Evolutionary conservation across 257 asterid species (phyloP).

Genomic region (Penstemon davidsonii): DNA sequence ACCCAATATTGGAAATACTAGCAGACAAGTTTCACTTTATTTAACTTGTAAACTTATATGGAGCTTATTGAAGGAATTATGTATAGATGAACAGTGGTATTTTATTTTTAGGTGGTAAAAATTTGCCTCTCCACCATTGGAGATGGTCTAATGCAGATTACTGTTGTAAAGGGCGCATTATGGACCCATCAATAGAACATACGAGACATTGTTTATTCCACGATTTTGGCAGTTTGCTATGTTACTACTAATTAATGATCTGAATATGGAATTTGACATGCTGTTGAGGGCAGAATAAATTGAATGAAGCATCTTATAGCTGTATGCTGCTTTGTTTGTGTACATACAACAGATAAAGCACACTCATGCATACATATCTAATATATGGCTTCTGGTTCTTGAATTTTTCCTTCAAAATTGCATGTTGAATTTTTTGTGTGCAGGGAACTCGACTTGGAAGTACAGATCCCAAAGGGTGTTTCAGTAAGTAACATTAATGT

Average conservation of each 20-base stretch:
- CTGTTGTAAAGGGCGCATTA: constrained; percentile 2
- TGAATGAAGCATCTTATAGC: neutral
- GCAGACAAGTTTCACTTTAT: no score
- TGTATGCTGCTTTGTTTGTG: constrained; percentile 3
- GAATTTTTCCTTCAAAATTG: constrained; percentile 19
- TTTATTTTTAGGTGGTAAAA: no score
- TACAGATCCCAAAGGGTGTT: constrained; percentile 98
- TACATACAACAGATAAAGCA: neutral
- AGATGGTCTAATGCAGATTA: neutral
- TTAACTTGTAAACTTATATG: no score
- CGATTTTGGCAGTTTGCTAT: constrained; percentile 7
- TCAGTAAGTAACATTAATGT: constrained; percentile 67
- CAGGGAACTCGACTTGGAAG: constrained; percentile 99
- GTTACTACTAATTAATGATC: neutral
- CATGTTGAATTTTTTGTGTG: constrained; percentile 33
- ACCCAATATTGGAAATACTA: no score
- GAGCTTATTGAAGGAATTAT: no score
- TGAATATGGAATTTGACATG: constrained; percentile 19
- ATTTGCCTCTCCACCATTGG: neutral
- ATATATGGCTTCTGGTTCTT: constrained; percentile 9
- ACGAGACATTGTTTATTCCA: neutral
- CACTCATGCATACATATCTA: neutral
- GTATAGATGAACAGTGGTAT: no score
- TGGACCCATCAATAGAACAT: constrained; percentile 19
- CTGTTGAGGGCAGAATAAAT: constrained; percentile 19